Evolutionary conservation across 2,329 filamentous ascomycete genomes (phyloP), one percentile per base, ranked within the genome.

Genomic region (Hypomyces rosellus): DNA sequence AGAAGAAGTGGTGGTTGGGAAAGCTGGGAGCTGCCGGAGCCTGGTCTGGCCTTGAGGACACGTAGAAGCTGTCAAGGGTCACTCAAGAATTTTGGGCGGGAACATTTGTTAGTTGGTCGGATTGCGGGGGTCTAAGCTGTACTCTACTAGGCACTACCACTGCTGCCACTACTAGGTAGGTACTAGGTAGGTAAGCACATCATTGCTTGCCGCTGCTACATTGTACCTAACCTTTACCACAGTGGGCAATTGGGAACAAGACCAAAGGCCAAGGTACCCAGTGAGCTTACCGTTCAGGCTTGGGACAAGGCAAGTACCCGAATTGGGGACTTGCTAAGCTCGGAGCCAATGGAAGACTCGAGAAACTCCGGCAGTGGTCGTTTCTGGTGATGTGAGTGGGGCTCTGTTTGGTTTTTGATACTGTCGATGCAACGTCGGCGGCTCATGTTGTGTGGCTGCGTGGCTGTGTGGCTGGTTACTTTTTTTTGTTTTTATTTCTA

Each of bases 21-120:
- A 64, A 59, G 59, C 56, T 46, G 46, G 38, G 51, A 45, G 42
- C 51, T 57, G 54, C 55, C 58, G 53, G 16, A 14, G 41, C 13
- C 34, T 12, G 30, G 14, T 25, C 33, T 44, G 45, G 37, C 18
- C 37, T 63, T 65, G 57, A 65, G 63, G 63, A 66, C 64, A 66
- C 64, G 64, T 66, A 66, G 63, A 63, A 62, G 57, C 55, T 62
- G 36, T 49, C 42, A 11, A 49, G 46, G 46, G 50, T 46, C 50
- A 39, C 20, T 30, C 40, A 5, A 39, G 13, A 52, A 52, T 52
- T 52, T 51, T 30, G 49, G 45, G 44, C 8, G 15, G 30, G 30
- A 30, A 30, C 3, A 30, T 30, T 30, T 20, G 25, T 37, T 46
- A 37, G 34, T 46, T 16, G 25, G 25, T 46, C 22, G 25, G 25